Base-by-base conservation (phyloP, 2,329 filamentous ascomycete species). In the Scedosporium aurantiacum region DNA sequence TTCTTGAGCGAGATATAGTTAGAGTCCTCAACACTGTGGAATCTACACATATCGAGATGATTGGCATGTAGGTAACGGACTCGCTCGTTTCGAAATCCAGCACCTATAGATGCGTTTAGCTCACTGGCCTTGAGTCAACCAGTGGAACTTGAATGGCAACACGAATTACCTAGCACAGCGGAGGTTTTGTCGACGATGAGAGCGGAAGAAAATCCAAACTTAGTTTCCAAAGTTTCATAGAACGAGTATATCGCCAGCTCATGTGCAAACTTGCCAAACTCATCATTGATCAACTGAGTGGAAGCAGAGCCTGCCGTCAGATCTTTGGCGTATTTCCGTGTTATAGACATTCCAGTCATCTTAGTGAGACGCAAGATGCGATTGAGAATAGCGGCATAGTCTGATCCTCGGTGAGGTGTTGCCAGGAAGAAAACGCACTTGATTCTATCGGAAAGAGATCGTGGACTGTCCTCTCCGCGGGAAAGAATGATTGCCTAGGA, bases 351-450 rank as follows among this genome's bases (percentile, higher is more conserved):
- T 3, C 55, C 55, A 7, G 32, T 5, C 23, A 21, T n/a, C 25
- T 64, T 65, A 21, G 66, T 65, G 2, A 67, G 25, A 2, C 43
- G 64, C 1, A 72, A 61, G 18, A 71, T 65, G 18, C 65, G 68
- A 28, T 69, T 69, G 4, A 72, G 58, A 5, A 65, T 63, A 18
- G 64, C 61, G 2, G 70, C 70, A 50, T 67, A 68, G 47, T 72
- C 65, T 1, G 71, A 70, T 0, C 72, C 73, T 12, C 69, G 62
- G 58, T 75, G 73, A 1, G 73, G 72, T 3, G 72, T 74, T 1
- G 71, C 70, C 6, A 75, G 65, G 63, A 75, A 74, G 63, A 70
- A 69, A 5, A 74, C 69, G 41, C 64, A 65, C 37, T 64, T 64
- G 5, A 71, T 66, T 16, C 68, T 66, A n/a, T 47, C 47, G n/a